phyloP scores from a whole-genome alignment of 352 stramenopile species.

The Pythium oligandrum region DNA sequence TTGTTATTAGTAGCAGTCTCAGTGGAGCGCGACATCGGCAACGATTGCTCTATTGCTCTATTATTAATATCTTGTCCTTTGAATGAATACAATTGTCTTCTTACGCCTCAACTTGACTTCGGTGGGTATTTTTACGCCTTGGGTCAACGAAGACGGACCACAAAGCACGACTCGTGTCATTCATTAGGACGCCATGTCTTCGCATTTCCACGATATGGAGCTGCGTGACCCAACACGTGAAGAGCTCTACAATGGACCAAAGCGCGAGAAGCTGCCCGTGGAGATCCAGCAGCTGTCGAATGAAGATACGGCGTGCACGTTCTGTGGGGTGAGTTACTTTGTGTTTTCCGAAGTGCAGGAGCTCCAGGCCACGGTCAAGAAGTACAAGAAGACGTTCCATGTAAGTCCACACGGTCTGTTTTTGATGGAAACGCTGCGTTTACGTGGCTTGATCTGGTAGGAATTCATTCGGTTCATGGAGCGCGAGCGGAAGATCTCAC shows the following conservation, averaged over 20 bases:
- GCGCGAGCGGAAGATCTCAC: constrained; percentile 37
- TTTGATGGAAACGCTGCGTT: not conserved
- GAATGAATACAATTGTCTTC: too few relatives aligned
- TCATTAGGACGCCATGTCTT: not conserved
- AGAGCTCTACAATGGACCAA: constrained; percentile 61
- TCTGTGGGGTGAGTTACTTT: constrained; percentile 85
- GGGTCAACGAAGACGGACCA: too few relatives aligned
- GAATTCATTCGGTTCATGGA: constrained; percentile 68
- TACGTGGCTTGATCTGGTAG: constrained; percentile 9
- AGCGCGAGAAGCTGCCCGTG: constrained; percentile 43
- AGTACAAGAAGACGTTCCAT: constrained; percentile 67
- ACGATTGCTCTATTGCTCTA: too few relatives aligned
- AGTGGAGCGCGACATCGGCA: too few relatives aligned
- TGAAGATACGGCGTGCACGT: constrained; percentile 79
- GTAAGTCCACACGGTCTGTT: constrained; percentile 19
- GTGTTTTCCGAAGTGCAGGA: constrained; percentile 80
- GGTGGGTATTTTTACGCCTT: too few relatives aligned
- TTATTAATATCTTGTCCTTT: too few relatives aligned
- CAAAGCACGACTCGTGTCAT: too few relatives aligned
- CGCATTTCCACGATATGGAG: constrained; percentile 20
- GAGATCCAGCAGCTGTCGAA: constrained; percentile 62
- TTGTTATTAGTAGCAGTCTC: too few relatives aligned
- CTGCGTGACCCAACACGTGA: constrained; percentile 65
- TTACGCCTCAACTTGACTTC: too few relatives aligned
- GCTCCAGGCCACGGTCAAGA: constrained; percentile 60